Conservation (phyloP, 1,139 yeast genomes). For the Magnusiomyces suaveolens region DNA sequence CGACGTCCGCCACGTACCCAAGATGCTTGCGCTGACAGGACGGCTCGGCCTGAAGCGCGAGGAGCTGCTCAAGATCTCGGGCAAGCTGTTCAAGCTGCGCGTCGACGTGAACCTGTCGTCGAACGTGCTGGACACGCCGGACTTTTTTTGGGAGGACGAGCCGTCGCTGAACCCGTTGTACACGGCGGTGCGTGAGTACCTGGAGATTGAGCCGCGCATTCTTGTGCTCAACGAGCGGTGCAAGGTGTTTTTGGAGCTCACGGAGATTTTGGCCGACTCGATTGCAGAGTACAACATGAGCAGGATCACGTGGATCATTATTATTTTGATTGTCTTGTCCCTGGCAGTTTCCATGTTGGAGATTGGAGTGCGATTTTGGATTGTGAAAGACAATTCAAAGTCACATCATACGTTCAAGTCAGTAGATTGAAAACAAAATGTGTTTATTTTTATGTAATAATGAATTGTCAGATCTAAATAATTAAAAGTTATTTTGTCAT, state of each 20-base stretch:
- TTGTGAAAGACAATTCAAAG: constrained; percentile 31
- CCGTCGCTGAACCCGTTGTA: constrained; percentile 92
- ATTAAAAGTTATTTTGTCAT: neutral
- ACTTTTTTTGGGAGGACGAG: constrained; percentile 91
- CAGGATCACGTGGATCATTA: constrained; percentile 83
- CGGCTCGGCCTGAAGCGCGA: constrained; percentile 68
- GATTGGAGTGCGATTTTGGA: constrained; percentile 46
- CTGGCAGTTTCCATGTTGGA: constrained; percentile 59
- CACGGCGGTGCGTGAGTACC: constrained; percentile 78
- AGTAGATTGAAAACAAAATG: constrained; percentile 2
- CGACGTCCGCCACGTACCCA: constrained; percentile 80
- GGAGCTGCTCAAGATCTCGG: constrained; percentile 76
- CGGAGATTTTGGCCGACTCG: constrained; percentile 86
- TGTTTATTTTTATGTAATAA: too few relatives aligned
- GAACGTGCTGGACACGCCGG: constrained; percentile 88
- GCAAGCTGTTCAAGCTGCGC: constrained; percentile 75
- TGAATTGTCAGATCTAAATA: neutral
- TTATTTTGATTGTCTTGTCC: constrained; percentile 69
- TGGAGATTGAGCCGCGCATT: constrained; percentile 90
- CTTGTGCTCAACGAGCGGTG: constrained; percentile 89
- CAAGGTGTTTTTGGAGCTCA: constrained; percentile 84
- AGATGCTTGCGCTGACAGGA: constrained; percentile 83
- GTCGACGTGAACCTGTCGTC: constrained; percentile 91
- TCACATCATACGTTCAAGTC: neutral
- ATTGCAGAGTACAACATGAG: constrained; percentile 89